These are phyloP conservation scores for Alternaria ethzedia DNA, from an alignment of 2,329 filamentous ascomycete genomes.

Conservation along the genomic window DNA sequence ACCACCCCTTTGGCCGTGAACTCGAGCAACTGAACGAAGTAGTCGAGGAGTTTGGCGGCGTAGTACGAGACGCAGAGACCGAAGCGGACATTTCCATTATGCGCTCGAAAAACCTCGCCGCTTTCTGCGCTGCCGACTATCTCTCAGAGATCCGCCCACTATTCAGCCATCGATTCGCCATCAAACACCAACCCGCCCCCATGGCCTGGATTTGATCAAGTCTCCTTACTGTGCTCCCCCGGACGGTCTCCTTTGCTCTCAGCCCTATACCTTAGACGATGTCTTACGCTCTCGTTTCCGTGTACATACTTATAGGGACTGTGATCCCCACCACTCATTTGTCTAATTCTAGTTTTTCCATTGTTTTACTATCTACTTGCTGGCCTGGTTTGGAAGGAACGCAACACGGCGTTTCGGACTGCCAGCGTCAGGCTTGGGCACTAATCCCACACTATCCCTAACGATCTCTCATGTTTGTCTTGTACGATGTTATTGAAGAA, in stretches of 20 bases:
- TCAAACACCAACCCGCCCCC: conserved; percentile 25
- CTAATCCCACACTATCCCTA: conserved; percentile 23
- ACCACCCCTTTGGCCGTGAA: conserved; percentile 86
- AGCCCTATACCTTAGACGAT: conserved; percentile 18
- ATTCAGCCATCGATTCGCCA: conserved; percentile 31
- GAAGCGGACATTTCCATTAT: conserved; percentile 79
- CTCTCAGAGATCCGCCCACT: conserved; percentile 77
- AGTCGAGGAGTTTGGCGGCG: conserved; percentile 79
- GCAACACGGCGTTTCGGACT: conserved; percentile 19
- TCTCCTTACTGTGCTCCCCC: conserved; percentile 4
- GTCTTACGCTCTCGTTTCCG: conserved; percentile 18
- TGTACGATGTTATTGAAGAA: conserved; percentile 12
- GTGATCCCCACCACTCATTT: conserved; percentile 20
- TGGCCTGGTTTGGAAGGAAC: conserved; percentile 19
- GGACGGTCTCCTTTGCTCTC: conserved; percentile 8
- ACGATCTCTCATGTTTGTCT: conserved; percentile 22
- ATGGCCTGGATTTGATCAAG: conserved; percentile 46
- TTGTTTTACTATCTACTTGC: conserved; percentile 17
- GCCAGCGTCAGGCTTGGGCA: conserved; percentile 20
- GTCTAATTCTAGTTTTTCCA: conserved; percentile 23
- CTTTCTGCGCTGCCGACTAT: conserved; percentile 83
- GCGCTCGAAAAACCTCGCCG: conserved; percentile 70
- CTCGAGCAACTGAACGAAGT: conserved; percentile 91
- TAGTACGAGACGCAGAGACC: conserved; percentile 65
- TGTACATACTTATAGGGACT: conserved; percentile 24